Conservation (phyloP, 805 yeast genomes). For the Metschnikowia anglica region DNA sequence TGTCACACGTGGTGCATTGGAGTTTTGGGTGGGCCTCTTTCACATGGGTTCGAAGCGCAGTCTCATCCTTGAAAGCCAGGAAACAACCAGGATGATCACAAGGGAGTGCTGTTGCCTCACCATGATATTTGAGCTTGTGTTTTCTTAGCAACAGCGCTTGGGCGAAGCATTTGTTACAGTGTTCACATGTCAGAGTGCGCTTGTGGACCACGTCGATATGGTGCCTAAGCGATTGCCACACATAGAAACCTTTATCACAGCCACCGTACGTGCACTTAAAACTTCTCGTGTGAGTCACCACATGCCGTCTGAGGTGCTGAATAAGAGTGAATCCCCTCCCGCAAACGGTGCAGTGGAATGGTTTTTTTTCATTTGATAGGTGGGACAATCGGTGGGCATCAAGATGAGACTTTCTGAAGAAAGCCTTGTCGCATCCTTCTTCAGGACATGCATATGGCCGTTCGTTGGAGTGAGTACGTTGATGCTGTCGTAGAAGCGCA, state of each 20-base stretch:
- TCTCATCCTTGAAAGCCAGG: conserved; percentile 64
- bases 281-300: conserved; percentile 63
- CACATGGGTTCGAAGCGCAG: conserved; percentile 67
- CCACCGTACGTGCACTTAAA: conserved; percentile 53
- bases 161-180: conserved; percentile 63
- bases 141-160: conserved; percentile 64
- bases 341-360: conserved; percentile 70
- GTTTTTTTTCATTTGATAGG: conserved; percentile 50
- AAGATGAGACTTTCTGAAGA: conserved; percentile 75
- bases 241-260: conserved; percentile 68
- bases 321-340: conserved; percentile 76
- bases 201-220: conserved; percentile 68
- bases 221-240: conserved; percentile 71
- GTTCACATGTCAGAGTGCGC: conserved; percentile 51
- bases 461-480: conserved; percentile 73
- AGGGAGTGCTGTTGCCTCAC: conserved; percentile 51
- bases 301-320: conserved; percentile 85
- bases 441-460: conserved; percentile 69
- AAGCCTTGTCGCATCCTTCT: conserved; percentile 58
- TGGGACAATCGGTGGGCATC: conserved; percentile 75
- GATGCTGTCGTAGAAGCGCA: conserved; percentile 77
- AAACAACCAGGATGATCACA: conserved; percentile 66
- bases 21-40: conserved; percentile 72
- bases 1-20: conserved; percentile 63
- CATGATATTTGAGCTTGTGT: conserved; percentile 68